A percentile compares a stretch with the other conserved stretches of the same genome.
Conservation (phyloP, 441 rosid genomes). For the Mallotus repandus region DNA sequence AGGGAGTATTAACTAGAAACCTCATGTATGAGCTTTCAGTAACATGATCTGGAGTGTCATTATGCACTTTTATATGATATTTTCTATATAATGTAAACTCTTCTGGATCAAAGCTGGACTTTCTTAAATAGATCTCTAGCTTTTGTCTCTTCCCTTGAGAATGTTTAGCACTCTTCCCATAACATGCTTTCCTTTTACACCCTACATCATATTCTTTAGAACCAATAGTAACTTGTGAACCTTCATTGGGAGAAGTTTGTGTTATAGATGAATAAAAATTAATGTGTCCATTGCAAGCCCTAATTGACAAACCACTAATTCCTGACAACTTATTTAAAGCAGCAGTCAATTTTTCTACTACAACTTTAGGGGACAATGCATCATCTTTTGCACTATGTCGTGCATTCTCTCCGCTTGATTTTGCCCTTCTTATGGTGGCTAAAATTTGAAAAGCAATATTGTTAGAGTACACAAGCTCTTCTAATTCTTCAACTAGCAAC, state of each 20-base stretch:
- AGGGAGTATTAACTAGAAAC: constrained; percentile 88
- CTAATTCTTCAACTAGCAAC: constrained; percentile 61
- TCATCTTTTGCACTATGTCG: constrained; percentile 31
- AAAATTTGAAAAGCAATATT: constrained; percentile 81
- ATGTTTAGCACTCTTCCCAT: constrained; percentile 36
- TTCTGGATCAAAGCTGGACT: constrained; percentile 80
- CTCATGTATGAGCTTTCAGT: constrained; percentile 59
- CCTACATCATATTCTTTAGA: constrained; percentile 41
- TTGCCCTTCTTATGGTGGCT: constrained; percentile 45
- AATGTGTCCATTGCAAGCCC: constrained; percentile 79
- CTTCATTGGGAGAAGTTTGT: constrained; percentile 31
- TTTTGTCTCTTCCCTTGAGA: constrained; percentile 42
- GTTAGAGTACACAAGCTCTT: constrained; percentile 67
- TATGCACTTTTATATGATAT: constrained; percentile 83
- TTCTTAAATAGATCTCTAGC: constrained; percentile 73
- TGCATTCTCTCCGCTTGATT: constrained; percentile 34
- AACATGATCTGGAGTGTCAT: constrained; percentile 57
- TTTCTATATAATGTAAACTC: constrained; percentile 71
- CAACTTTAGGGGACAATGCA: constrained; percentile 36
- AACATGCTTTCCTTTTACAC: constrained; percentile 39
- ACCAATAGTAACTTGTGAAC: constrained; percentile 30
- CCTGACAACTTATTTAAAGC: constrained; percentile 37
- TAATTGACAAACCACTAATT: constrained; percentile 40
- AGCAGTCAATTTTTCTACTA: constrained; percentile 61
- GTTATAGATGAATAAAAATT: constrained; percentile 52